Percentiles rank a stretch among this genome's conserved stretches.
Conservation (phyloP, 495 filamentous ascomycete genomes). For the Xylaria venustula region DNA sequence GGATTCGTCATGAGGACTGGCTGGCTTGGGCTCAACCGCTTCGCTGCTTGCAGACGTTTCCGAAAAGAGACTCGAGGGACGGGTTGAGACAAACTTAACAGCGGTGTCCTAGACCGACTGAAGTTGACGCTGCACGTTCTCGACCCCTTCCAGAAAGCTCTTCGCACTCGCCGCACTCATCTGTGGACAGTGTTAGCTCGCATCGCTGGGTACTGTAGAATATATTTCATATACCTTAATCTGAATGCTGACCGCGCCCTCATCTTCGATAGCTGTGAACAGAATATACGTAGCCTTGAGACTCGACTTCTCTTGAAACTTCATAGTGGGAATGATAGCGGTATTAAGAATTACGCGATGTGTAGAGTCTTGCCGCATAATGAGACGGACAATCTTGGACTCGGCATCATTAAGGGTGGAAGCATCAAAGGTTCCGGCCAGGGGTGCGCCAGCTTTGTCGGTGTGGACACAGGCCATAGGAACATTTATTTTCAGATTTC, state of each 20-base stretch:
- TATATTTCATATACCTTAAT: conserved; percentile 61
- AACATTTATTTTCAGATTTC: conserved; percentile 81
- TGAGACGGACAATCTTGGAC: conserved; percentile 59
- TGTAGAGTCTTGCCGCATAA: conserved; percentile 85
- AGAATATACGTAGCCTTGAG: conserved; percentile 54
- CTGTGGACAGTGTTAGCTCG: conserved; percentile 23
- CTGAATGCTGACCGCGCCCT: conserved; percentile 58
- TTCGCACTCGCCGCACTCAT: conserved; percentile 47
- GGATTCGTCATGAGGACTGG: background rate
- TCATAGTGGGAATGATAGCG: conserved; percentile 68
- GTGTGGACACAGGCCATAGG: conserved; percentile 45
- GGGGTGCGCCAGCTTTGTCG: conserved; percentile 44
- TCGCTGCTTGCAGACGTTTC: background rate
- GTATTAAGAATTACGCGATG: conserved; percentile 86
- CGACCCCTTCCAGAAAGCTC: conserved; percentile 38
- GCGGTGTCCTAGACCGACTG: conserved; percentile 26
- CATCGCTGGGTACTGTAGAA: background rate
- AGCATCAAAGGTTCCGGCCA: conserved; percentile 47
- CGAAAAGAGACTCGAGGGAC: background rate
- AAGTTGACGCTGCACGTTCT: conserved; percentile 40
- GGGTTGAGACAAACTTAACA: background rate
- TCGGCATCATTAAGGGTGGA: conserved; percentile 47
- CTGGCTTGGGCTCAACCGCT: too few relatives aligned
- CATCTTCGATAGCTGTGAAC: conserved; percentile 60
- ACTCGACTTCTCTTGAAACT: conserved; percentile 66